phyloP scores from a whole-genome alignment of 1,139 yeast genomes.

The Yamadazyma siamensis region DNA sequence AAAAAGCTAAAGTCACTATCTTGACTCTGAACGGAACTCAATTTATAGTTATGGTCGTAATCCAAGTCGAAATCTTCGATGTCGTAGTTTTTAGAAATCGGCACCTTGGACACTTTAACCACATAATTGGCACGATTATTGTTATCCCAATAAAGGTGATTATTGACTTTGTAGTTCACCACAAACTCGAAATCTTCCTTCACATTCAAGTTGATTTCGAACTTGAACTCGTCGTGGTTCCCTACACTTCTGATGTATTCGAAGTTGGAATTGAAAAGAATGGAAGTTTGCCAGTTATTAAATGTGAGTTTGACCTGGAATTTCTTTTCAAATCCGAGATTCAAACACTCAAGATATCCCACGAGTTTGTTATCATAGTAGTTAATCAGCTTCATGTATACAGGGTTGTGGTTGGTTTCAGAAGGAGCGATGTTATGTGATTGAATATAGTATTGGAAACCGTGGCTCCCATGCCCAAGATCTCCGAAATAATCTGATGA shows the following conservation, averaged over 20 bases:
- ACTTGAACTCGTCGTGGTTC: constrained; percentile 37
- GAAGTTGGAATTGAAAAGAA: constrained; percentile 24
- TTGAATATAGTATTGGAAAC: constrained; percentile 8
- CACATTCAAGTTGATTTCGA: constrained; percentile 27
- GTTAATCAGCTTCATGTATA: constrained; percentile 9
- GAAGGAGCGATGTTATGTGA: constrained; percentile 8
- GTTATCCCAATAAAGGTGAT: constrained; percentile 34
- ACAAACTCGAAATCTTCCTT: constrained; percentile 26
- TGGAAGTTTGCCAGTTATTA: constrained; percentile 35
- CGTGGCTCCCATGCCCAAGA: constrained; percentile 2
- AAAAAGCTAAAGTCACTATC: constrained; percentile 3
- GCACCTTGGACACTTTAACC: constrained; percentile 16
- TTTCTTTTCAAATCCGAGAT: constrained; percentile 37
- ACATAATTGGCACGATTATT: constrained; percentile 28
- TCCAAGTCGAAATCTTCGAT: constrained; percentile 3
- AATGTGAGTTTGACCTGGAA: constrained; percentile 35
- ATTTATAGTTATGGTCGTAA: constrained; percentile 2
- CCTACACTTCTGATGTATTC: constrained; percentile 25
- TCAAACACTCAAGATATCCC: constrained; percentile 35
- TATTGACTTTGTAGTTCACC: constrained; percentile 18
- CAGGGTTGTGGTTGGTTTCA: constrained; percentile 5
- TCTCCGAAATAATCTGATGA: constrained; percentile 1
- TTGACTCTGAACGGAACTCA: constrained; percentile 1
- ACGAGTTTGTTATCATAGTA: constrained; percentile 16
- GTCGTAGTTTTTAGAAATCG: constrained; percentile 3